Base-by-base conservation (phyloP, 2,329 filamentous ascomycete species). In the Pseudopithomyces chartarum region DNA sequence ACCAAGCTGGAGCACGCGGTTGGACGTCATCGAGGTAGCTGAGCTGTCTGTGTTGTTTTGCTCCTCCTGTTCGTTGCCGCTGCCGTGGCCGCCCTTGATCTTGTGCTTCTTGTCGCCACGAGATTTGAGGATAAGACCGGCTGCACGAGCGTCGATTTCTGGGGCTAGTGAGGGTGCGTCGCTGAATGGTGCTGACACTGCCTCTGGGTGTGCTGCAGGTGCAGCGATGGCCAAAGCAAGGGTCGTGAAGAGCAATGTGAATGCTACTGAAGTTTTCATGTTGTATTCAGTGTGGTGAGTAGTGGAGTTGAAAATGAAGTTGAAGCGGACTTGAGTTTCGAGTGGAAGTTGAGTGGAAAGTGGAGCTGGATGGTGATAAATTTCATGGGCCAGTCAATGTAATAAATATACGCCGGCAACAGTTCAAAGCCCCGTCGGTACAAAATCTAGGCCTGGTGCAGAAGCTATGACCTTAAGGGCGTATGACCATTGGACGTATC, bases 151-250 rank as follows among this genome's bases (percentile, higher is more conserved):
- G 20, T 54, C 60, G 26, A 65, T 22, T 45, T 64, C 59, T 7
- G 60, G 59, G 22, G 50, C 40, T 11, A 57, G 50, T 11, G 45
- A 53, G 1, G 48, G 43, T 26, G 56, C 52, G 4, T 58, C 42
- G 34, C 6, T 51, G 23, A 54, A 42, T n/a, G 49, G 36, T 48
- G 33, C 45, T 40, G 40, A 46, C 4, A 36, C 43, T 20, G 55
- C 54, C 38, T 57, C 61, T 55, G 63, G 58, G 13, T 61, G 58
- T 15, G 64, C 58, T 34, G 54, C 26, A 1, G 69, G 68, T 34
- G 70, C 67, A 52, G 70, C 69, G 34, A 39, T 71, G 23, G 72
- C 65, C 45, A 70, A 58, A 2, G 66, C 63, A 53, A 71, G 60
- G 13, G 66, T 56, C 22, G 67, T 60, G 59, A 68, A 60, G 58